These are phyloP conservation scores for Cetraspora pellucida DNA, from an alignment of 192 early-diverging fungal genomes.

Conservation along the genomic window DNA sequence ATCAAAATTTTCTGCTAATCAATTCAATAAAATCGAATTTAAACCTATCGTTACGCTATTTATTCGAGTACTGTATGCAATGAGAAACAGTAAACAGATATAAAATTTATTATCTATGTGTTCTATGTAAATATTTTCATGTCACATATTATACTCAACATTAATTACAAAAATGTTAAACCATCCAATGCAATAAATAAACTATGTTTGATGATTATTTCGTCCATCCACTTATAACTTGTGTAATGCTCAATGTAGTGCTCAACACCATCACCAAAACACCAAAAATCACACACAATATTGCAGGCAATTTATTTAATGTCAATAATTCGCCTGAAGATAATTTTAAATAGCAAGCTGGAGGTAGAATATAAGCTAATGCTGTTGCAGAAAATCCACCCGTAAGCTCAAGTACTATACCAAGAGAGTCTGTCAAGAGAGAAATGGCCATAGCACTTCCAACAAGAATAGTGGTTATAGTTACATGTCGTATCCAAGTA, in stretches of 20 bases:
- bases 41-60: no score
- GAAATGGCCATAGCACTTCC: conserved; percentile 68
- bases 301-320: conserved; percentile 62
- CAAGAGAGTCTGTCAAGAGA: conserved; percentile 76
- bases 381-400: conserved; percentile 87
- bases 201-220: no score
- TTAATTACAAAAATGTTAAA: no score
- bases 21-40: no score
- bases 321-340: conserved; percentile 59
- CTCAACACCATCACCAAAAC: conserved; percentile 71
- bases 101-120: no score
- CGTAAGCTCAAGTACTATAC: conserved; percentile 85
- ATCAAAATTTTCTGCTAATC: no score
- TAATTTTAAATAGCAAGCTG: conserved; percentile 78
- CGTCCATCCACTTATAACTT: no score
- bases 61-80: no score
- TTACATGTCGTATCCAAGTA: conserved; percentile 63
- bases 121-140: no score
- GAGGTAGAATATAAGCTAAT: conserved; percentile 86
- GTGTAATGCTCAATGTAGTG: conserved; percentile 46
- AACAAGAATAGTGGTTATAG: conserved; percentile 70
- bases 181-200: no score
- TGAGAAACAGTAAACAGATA: no score
- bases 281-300: conserved; percentile 80
- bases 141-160: no score